phyloP scores from a whole-genome alignment of 1,284 basidiomycete species.

The Caloboletus firmus region DNA sequence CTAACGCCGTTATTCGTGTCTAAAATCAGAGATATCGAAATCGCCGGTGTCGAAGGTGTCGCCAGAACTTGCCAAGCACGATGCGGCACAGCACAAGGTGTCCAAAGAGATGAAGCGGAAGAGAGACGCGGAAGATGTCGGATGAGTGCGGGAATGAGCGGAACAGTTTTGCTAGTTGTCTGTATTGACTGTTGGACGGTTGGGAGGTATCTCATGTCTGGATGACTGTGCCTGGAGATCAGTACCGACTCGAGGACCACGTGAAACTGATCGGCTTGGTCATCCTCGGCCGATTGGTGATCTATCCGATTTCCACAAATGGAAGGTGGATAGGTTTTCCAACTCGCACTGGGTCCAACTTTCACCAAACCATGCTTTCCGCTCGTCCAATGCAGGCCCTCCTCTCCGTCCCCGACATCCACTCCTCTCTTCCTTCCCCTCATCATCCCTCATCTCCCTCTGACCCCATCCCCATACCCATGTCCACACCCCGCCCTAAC shows the following conservation, averaged over 20 bases:
- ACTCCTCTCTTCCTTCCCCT: not conserved
- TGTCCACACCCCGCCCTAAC: conserved; percentile 6
- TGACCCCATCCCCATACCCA: conserved; percentile 10
- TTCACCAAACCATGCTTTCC: conserved; percentile 41
- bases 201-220: too few relatives aligned
- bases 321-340: not conserved
- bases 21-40: conserved; percentile 78
- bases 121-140: conserved; percentile 73
- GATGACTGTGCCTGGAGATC: too few relatives aligned
- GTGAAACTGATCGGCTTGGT: not conserved
- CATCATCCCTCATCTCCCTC: not conserved
- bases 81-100: conserved; percentile 84
- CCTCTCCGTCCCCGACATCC: not conserved
- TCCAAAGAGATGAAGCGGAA: conserved; percentile 91
- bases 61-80: conserved; percentile 84
- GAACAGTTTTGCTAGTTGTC: not conserved
- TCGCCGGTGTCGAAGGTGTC: conserved; percentile 90
- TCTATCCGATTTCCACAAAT: conserved; percentile 19
- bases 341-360: not conserved
- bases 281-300: conserved; percentile 17
- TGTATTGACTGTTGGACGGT: too few relatives aligned
- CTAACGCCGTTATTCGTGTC: conserved; percentile 13
- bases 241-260: not conserved
- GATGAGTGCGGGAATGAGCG: conserved; percentile 32
- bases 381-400: conserved; percentile 40